Base-by-base conservation (phyloP, 306 rosid genomes). In the Glycine tomentella region DNA sequence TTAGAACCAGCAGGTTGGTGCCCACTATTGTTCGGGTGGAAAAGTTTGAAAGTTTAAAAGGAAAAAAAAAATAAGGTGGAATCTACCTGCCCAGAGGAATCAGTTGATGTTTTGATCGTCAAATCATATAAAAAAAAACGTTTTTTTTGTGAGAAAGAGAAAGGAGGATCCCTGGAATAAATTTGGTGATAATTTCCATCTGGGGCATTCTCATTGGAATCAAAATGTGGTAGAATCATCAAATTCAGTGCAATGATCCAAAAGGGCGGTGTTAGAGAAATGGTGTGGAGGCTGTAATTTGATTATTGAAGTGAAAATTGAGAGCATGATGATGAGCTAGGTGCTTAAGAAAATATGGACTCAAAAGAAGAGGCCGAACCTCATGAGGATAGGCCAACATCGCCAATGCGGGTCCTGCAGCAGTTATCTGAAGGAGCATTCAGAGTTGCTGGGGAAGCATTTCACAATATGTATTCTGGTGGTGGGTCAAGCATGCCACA, bases 361-460 rank as follows among this genome's bases (percentile, higher is more conserved):
- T 38, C 79, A 68, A 94, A 84, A 72, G 93, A 86, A 78, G 91
- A 86, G 65, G 86, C 63, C 8, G 94, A 87, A 68, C 72, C 56
- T 79, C 56, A 67, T 14, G 91, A 91, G 63, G 97, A 90, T 20
- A 46, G 70, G 76, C 83, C 83, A 36, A 7, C 88, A 0, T 90
- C 90, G 6, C 93, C 94, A 9, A 49, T 79, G 34, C 57, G 74
- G 89, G 87, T 67, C 59, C 86, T 91, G 84, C 95, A 92, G 38
- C 92, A 92, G 44, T 53, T 90, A 31, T 90, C 97, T 5, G 97
- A 80, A 61, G 94, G 86, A 84, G 95, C 88, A 72, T 65, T 82
- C 64, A 88, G 80, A 86, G 90, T 80, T 81, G 97, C 89, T 0
- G 97, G 94, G 48, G 97, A 90, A 72, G 89, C 92, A 71, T 69